A percentile compares a stretch with the other conserved stretches of the same genome.
These are phyloP conservation scores for Cladosporium colombiae DNA, from an alignment of 2,329 filamentous ascomycete species.

Conservation along the genomic window DNA sequence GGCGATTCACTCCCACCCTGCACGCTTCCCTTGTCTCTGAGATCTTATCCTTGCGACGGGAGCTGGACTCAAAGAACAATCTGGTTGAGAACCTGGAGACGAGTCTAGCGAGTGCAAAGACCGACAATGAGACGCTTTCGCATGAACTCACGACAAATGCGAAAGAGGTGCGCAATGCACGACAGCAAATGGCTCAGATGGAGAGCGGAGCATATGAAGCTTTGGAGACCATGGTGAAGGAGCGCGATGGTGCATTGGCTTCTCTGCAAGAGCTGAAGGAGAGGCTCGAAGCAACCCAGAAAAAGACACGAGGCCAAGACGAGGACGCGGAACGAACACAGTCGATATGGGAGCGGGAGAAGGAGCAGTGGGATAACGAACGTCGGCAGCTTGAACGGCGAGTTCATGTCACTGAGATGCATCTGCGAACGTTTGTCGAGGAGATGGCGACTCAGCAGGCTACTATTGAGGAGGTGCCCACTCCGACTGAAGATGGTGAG, in stretches of 20 bases:
- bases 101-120: constrained; percentile 67
- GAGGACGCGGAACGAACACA: constrained; percentile 79
- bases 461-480: constrained; percentile 37
- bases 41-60: constrained; percentile 81
- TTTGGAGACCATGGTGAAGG: constrained; percentile 76
- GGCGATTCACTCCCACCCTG: constrained; percentile 90
- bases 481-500: constrained; percentile 45
- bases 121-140: constrained; percentile 73
- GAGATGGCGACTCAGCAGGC: constrained; percentile 76
- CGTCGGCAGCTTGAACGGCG: constrained; percentile 79
- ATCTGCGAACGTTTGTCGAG: constrained; percentile 79
- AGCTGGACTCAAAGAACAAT: constrained; percentile 85
- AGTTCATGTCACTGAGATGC: constrained; percentile 84
- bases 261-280: constrained; percentile 70
- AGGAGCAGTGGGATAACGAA: constrained; percentile 80
- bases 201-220: constrained; percentile 88
- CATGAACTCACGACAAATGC: constrained; percentile 61
- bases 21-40: constrained; percentile 95
- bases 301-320: constrained; percentile 75
- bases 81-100: constrained; percentile 83
- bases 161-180: constrained; percentile 78
- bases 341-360: constrained; percentile 80
- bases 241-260: constrained; percentile 82
- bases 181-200: constrained; percentile 80
- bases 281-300: constrained; percentile 75